phyloP scores from a whole-genome alignment of 192 early-diverging fungal species.

The Backusella australiensis region DNA sequence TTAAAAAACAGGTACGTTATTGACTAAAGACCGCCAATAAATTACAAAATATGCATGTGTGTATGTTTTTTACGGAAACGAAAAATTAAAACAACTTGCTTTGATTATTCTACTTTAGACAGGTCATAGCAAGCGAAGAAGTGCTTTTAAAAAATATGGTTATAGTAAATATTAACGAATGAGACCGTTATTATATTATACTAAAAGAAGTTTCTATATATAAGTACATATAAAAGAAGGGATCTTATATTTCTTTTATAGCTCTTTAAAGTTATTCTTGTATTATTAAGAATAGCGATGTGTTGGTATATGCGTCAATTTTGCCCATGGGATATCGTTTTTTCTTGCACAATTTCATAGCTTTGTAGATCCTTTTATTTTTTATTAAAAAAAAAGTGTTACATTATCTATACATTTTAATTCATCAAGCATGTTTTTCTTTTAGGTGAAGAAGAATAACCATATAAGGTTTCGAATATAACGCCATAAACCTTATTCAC shows the following conservation, averaged over 20 bases:
- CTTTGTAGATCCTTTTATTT: neutral
- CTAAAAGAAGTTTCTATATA: neutral
- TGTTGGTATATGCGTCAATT: neutral
- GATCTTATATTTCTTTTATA: neutral
- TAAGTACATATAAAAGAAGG: neutral
- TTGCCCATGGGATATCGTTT: neutral
- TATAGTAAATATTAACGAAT: slow-evolving; percentile 9
- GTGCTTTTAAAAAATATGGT: neutral
- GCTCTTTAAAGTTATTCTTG: neutral
- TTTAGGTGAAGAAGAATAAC: neutral
- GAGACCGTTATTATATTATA: neutral
- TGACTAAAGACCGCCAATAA: no score
- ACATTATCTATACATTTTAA: neutral
- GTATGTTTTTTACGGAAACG: no score
- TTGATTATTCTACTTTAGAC: neutral
- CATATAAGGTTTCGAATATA: neutral
- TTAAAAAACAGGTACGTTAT: neutral
- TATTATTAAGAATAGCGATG: neutral
- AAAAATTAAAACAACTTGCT: neutral
- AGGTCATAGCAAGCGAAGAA: neutral
- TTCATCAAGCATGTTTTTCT: neutral
- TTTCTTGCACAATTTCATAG: neutral
- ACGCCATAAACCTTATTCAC: neutral
- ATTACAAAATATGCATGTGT: no score
- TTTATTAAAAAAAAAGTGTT: neutral